Conservation (phyloP, 768 basidiomycete species). For the Cytidiella melzeri region DNA sequence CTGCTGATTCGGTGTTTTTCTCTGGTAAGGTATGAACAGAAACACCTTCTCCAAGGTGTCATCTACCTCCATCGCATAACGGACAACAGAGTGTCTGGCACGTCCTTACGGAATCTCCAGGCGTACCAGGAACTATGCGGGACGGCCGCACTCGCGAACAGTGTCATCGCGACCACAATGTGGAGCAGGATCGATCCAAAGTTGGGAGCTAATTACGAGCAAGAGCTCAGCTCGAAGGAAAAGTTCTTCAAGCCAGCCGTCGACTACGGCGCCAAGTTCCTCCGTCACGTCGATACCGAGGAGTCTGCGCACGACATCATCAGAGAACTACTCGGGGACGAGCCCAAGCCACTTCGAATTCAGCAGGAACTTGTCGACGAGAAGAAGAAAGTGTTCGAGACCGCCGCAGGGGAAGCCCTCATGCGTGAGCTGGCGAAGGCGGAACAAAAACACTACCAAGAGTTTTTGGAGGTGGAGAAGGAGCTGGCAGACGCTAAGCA, state of each 20-base stretch:
- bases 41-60: conserved; percentile 10
- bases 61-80: conserved; percentile 20
- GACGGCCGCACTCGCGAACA: conserved; percentile 13
- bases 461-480: conserved; percentile 15
- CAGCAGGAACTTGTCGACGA: conserved; percentile 15
- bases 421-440: conserved; percentile 10
- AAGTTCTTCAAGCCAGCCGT: conserved; percentile 16
- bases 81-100: conserved; percentile 13
- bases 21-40: conserved; percentile 11
- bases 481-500: conserved; percentile 11
- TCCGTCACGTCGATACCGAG: conserved; percentile 14
- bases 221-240: conserved; percentile 13
- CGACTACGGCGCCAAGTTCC: conserved; percentile 8
- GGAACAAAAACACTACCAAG: conserved; percentile 10
- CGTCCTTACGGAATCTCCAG: conserved; percentile 5
- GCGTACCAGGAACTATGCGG: conserved; percentile 17
- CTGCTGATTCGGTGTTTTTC: too few relatives aligned
- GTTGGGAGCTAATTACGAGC: conserved; percentile 13
- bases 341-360: conserved; percentile 8
- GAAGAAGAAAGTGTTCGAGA: conserved; percentile 6
- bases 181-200: conserved; percentile 14
- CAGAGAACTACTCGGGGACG: conserved; percentile 6
- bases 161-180: conserved; percentile 19
- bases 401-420: conserved; percentile 14
- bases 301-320: conserved; percentile 14